These are phyloP conservation scores for Dendryphion nanum DNA, from an alignment of 2,329 filamentous ascomycete species.

Conservation along the genomic window DNA sequence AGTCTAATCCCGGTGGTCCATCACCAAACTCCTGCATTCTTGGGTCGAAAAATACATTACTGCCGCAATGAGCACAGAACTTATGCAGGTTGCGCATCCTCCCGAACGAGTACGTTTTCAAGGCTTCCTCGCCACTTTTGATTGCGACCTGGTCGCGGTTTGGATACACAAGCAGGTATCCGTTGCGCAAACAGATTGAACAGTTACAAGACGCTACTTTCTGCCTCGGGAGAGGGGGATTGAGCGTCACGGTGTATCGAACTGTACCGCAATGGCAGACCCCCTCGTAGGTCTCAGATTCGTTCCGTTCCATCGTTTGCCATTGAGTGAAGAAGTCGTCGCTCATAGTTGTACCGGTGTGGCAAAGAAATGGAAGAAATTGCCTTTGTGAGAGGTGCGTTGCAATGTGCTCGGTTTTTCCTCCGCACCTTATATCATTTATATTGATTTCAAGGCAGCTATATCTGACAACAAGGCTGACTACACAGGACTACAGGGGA, in stretches of 20 bases:
- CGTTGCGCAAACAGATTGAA: conserved; percentile 52
- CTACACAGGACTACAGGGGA: no score
- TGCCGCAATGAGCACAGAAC: conserved; percentile 29
- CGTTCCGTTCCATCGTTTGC: conserved; percentile 17
- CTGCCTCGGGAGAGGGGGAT: conserved; percentile 49
- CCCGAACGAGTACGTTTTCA: conserved; percentile 26
- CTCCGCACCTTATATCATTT: no score
- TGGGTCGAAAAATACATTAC: conserved; percentile 27
- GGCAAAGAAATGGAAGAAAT: no score
- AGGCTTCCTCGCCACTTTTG: conserved; percentile 21
- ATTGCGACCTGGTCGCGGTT: conserved; percentile 19
- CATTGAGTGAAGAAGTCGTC: conserved; percentile 5
- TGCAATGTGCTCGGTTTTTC: no score
- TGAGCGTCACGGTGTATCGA: conserved; percentile 49
- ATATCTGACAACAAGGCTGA: no score
- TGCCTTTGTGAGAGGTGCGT: no score
- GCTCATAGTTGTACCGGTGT: conserved; percentile 16
- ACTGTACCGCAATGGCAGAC: conserved; percentile 57
- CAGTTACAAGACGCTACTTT: conserved; percentile 53
- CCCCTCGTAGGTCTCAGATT: conserved; percentile 44
- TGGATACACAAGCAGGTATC: conserved; percentile 50
- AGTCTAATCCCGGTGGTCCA: conserved; percentile 13
- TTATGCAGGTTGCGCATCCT: conserved; percentile 22
- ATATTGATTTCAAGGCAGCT: no score
- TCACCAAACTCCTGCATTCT: conserved; percentile 21